Evolutionary conservation across 768 basidiomycete genomes (phyloP).

Genomic region (Boletus insuetus): DNA sequence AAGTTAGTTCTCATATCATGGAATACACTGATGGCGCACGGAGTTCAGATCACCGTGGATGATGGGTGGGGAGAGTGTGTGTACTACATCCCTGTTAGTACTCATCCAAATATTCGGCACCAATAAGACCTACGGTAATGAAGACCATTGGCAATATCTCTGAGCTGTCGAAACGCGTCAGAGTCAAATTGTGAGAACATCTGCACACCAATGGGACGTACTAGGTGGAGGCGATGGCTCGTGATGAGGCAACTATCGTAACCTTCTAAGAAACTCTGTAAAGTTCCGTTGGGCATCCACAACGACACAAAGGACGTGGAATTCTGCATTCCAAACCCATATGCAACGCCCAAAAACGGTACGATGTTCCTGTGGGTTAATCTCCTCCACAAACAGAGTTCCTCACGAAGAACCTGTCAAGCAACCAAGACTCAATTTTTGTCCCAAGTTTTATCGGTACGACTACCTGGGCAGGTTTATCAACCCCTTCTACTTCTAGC

Average conservation of each 20-base stretch:
- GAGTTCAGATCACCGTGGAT: constrained; percentile 15
- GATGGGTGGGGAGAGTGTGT: not conserved
- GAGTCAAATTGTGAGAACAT: too few relatives aligned
- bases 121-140: constrained; percentile 5
- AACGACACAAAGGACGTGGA: constrained; percentile 26
- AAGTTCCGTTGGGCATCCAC: constrained; percentile 29
- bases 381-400: constrained; percentile 23
- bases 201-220: not conserved
- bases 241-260: not conserved
- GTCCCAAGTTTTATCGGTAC: not conserved
- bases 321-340: constrained; percentile 23
- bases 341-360: constrained; percentile 22
- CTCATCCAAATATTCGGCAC: not conserved
- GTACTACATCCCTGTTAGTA: constrained; percentile 4
- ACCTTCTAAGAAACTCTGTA: constrained; percentile 18
- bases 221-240: not conserved
- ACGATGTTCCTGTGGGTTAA: constrained; percentile 24
- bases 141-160: constrained; percentile 14
- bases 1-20: not conserved
- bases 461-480: not conserved
- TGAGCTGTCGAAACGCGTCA: constrained; percentile 1
- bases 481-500: not conserved
- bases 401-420: constrained; percentile 14
- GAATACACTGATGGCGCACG: not conserved
- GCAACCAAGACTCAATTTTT: too few relatives aligned